phyloP scores from a whole-genome alignment of 176 grass and related monocot species.

The Hsuehochloa calcarea region DNA sequence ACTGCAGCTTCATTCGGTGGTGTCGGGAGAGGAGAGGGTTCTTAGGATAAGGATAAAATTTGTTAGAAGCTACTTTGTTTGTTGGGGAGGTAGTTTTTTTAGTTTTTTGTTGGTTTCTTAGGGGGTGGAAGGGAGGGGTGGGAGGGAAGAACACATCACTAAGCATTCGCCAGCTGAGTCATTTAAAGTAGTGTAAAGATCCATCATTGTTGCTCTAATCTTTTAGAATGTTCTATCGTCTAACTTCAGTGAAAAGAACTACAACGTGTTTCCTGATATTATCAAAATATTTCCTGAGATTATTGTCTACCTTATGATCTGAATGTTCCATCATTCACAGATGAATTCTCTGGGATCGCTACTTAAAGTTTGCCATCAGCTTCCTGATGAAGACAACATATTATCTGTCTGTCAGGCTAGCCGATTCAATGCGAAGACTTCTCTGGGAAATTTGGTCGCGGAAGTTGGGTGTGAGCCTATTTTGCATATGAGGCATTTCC shows the following conservation, averaged over 20 bases:
- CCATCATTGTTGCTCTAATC: neutral
- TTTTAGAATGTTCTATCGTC: neutral
- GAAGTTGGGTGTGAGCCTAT: constrained; percentile 94
- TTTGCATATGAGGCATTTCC: constrained; percentile 97
- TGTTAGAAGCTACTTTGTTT: too few species aligned
- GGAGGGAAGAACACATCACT: neutral
- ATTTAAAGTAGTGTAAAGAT: too few species aligned
- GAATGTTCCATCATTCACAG: constrained; percentile 41
- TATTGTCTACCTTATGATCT: constrained; percentile 1
- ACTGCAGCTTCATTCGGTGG: too few species aligned
- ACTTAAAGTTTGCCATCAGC: constrained; percentile 71
- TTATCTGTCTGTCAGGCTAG: constrained; percentile 66
- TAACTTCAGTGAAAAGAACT: neutral
- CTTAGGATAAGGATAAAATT: neutral
- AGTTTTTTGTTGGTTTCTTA: neutral
- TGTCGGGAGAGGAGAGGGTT: neutral
- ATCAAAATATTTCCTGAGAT: neutral
- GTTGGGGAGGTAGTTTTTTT: neutral
- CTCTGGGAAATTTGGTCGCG: constrained; percentile 81
- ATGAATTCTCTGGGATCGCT: constrained; percentile 86
- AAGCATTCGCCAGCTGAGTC: too few species aligned
- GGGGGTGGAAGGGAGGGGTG: neutral
- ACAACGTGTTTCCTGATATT: constrained; percentile 5
- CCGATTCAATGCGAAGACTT: constrained; percentile 73
- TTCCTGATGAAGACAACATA: constrained; percentile 63